Evolutionary conservation across 257 asterid species (phyloP), one percentile per base, ranked within the genome.

Genomic region (Avicennia marina): DNA sequence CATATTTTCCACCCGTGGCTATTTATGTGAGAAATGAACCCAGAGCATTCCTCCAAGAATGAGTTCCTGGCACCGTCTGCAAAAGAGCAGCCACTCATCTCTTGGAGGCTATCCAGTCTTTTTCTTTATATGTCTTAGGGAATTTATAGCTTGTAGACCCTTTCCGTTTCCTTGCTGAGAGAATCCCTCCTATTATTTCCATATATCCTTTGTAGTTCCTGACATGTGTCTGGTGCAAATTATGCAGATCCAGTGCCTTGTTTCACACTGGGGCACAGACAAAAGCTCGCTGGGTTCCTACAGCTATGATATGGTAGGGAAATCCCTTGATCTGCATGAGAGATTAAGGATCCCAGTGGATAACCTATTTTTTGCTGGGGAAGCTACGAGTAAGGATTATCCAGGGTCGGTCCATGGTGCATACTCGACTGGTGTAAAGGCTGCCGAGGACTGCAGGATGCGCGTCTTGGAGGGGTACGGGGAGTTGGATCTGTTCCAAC

Each of bases 391-490:
- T 15, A 4, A 1, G 7, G 61, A 80, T 26, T 84, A 79, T 67
- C 87, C 94, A n/a, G 98, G 98, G 27, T 87, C 95, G 0, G 94
- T 90, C 31, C 98, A 84, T 25, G 96, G 98, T 7, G 98, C 98
- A 8, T 90, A 82, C 65, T 78, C 94, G 16, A 87, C 98, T 0
- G 96, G 96, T 8, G 40, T 82, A 56, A 77, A 80, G 94, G 95
- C 98, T 19, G 96, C 96, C 7, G 94, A 90, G 72, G 90, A 72
- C 63, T 90, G 96, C 78, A 73, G 84, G 69, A 90, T 90, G 98
- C 90, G 90, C 2, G 94, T 90, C 11, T 64, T 90, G 50, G 96
- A 86, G 71, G 76, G 95, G 46, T 80, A 87, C 1, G 96, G 97
- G 3, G 95, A 78, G 60, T 53, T 84, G 72, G 94, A 90, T 70